phyloP scores from a whole-genome alignment of 768 basidiomycete genomes.

The Leccinum barrowsii region DNA sequence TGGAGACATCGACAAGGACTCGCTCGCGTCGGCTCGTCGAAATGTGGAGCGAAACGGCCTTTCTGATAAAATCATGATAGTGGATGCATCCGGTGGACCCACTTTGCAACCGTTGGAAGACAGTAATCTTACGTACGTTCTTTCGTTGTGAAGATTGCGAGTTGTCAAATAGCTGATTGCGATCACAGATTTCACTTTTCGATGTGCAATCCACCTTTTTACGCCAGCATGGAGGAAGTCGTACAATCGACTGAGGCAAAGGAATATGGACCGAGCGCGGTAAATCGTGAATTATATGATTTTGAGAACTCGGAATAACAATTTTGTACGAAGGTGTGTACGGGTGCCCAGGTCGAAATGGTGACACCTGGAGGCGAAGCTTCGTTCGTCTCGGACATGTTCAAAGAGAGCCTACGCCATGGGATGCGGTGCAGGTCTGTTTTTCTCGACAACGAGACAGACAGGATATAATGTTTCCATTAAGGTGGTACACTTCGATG shows the following conservation, averaged over 20 bases:
- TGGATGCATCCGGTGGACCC: slow-evolving; percentile 35
- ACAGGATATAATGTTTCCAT: background rate
- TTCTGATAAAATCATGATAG: slow-evolving; percentile 45
- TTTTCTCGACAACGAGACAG: background rate
- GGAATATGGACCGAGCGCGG: slow-evolving; percentile 63
- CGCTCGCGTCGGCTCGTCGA: slow-evolving; percentile 48
- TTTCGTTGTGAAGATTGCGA: background rate
- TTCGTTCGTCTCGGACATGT: slow-evolving; percentile 72
- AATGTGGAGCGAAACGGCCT: slow-evolving; percentile 63
- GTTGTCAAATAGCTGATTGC: background rate
- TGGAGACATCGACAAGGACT: slow-evolving; percentile 69
- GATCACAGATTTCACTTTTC: slow-evolving; percentile 62
- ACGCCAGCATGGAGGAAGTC: slow-evolving; percentile 71
- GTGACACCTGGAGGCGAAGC: slow-evolving; percentile 86
- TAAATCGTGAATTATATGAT: slow-evolving; percentile 33
- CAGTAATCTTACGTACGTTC: slow-evolving; percentile 3
- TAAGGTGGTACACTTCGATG: slow-evolving; percentile 89
- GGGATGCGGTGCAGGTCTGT: slow-evolving; percentile 55
- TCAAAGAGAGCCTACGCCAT: slow-evolving; percentile 62
- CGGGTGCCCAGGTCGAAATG: slow-evolving; percentile 85
- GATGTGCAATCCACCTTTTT: slow-evolving; percentile 98
- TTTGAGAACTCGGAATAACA: background rate
- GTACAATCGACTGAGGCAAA: slow-evolving; percentile 56
- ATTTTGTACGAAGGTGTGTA: slow-evolving; percentile 59
- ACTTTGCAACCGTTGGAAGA: slow-evolving; percentile 40